Evolutionary conservation across 1,284 basidiomycete species (phyloP), one percentile per base, ranked within the genome.

Genomic region (Marasmius sp.): DNA sequence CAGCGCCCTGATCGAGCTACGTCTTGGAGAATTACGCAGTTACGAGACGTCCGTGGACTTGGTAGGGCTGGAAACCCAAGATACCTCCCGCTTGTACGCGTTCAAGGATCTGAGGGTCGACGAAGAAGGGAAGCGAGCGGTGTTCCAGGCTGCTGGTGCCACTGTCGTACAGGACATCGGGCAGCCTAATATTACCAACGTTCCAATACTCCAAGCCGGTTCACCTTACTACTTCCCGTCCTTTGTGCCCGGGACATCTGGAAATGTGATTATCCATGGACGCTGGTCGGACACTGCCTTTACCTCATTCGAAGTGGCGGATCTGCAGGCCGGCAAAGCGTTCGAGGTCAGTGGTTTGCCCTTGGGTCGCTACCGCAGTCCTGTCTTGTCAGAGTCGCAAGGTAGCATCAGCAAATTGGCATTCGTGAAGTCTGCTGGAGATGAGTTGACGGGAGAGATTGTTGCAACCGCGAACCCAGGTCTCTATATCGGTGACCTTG

Each of bases 211-310:
- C 1, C 68, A 85, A 57, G 61, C 77, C 7, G 71, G 73, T 9
- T 75, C 80, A 5, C 77, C 88, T 1, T 91, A 91, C 66, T 89
- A 87, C 66, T 88, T 89, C 0, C 89, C 89, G 0, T 80, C 84
- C 1, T 89, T 90, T 67, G 81, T 90, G 22, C 80, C 79, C 37
- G 79, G 78, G 10, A 72, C 75, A n/a, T 74, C 74, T 10, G 71
- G 57, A 43, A 60, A 85, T 57, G 70, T 88, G n/a, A 73, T 89
- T 14, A 69, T 91, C 12, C 89, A 90, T 55, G 82, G 83, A 5
- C 82, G 86, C 12, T 91, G 89, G 89, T 89, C 88, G 0, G 81
- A 90, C 67, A 75, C 75, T 3, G 71, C 79, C 61, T 88, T 89
- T 69, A 84, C 87, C 2, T 79, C 82, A 2, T 83, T 91, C 64